Evolutionary conservation across 2,329 filamentous ascomycete genomes (phyloP).

Genomic region (Dothiorella sarmentorum): DNA sequence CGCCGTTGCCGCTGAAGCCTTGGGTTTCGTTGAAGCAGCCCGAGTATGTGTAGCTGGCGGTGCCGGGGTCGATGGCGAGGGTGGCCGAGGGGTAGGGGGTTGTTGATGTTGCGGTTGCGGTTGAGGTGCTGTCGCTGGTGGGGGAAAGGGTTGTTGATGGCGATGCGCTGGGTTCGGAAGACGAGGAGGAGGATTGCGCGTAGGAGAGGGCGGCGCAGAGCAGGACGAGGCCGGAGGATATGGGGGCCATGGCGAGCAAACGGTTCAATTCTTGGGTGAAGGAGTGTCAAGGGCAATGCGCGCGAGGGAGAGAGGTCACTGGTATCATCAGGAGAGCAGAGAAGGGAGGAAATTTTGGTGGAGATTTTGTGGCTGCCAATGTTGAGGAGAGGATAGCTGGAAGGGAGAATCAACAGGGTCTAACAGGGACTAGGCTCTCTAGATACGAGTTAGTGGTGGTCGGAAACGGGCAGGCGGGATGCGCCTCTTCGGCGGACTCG

Average conservation of each 20-base stretch:
- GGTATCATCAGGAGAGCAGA: neutral
- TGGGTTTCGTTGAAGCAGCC: slow-evolving; percentile 18
- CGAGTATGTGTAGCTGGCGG: neutral
- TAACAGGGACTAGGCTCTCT: neutral
- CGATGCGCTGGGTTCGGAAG: neutral
- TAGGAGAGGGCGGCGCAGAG: neutral
- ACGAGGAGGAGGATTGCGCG: neutral
- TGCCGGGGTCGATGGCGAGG: neutral
- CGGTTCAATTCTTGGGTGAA: neutral
- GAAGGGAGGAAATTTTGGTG: neutral
- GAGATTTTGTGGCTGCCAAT: slow-evolving; percentile 8
- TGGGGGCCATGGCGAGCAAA: neutral
- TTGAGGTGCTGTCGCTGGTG: neutral
- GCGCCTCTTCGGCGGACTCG: neutral
- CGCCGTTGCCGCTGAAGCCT: slow-evolving; percentile 1
- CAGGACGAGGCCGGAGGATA: neutral
- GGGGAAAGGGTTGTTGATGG: neutral
- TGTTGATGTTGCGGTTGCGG: neutral
- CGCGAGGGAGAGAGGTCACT: neutral
- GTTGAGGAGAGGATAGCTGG: neutral
- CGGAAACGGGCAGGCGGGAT: neutral
- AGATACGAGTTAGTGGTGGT: slow-evolving; percentile 10
- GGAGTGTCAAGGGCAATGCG: too few relatives aligned
- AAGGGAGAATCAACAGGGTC: neutral
- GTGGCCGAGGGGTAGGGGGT: neutral